These are phyloP conservation scores for Vicia sativa DNA, from an alignment of 306 rosid species.

Conservation along the genomic window DNA sequence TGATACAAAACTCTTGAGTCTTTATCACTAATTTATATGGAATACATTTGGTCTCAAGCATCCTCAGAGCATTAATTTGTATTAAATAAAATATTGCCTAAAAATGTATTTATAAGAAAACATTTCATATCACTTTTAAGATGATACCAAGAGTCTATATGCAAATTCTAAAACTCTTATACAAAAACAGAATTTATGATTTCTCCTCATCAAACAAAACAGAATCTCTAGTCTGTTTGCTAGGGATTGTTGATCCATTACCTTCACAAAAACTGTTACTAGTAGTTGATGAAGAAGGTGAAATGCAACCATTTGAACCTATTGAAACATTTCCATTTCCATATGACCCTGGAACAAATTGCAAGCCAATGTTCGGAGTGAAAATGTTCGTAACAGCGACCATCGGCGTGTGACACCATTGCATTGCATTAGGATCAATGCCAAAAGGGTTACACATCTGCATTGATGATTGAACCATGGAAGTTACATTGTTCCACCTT, in stretches of 20 bases:
- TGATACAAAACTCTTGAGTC: no score
- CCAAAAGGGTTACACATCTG: slow-evolving; percentile 34
- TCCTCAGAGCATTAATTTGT: no score
- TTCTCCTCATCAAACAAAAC: not conserved
- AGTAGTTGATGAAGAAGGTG: slow-evolving; percentile 53
- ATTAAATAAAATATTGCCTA: no score
- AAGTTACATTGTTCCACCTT: slow-evolving; percentile 42
- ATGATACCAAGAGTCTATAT: no score
- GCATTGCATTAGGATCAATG: slow-evolving; percentile 40
- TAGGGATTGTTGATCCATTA: not conserved
- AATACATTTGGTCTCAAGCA: no score
- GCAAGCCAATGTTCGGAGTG: slow-evolving; percentile 52
- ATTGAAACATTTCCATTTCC: slow-evolving; percentile 46
- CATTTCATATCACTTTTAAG: no score
- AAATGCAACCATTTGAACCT: slow-evolving; percentile 49
- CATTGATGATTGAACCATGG: slow-evolving; percentile 39
- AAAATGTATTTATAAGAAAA: no score
- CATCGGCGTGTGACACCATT: slow-evolving; percentile 49
- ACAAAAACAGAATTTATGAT: no score
- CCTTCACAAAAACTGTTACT: not conserved
- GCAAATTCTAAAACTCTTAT: no score
- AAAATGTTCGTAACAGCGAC: slow-evolving; percentile 50
- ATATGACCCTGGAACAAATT: slow-evolving; percentile 51
- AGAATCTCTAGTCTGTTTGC: not conserved
- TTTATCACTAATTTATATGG: no score